Conservation (phyloP, 1,284 basidiomycete species). For the Ustilago curta region DNA sequence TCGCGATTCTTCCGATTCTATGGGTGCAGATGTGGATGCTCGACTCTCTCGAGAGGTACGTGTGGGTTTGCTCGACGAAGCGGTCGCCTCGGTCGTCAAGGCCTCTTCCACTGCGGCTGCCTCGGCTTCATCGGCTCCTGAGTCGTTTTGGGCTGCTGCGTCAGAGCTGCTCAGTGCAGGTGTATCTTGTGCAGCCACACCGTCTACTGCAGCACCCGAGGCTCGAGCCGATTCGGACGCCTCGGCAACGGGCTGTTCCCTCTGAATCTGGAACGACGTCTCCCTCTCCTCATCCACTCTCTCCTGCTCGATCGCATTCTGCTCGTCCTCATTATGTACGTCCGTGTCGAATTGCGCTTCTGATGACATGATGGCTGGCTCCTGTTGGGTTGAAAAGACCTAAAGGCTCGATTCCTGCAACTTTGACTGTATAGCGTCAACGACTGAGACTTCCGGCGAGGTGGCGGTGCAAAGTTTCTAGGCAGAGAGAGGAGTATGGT, state of each 20-base stretch:
- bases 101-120: constrained; percentile 16
- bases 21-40: constrained; percentile 7
- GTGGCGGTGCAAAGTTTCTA: neutral
- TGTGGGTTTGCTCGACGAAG: constrained; percentile 12
- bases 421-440: neutral
- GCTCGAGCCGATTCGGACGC: neutral
- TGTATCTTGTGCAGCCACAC: neutral
- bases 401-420: neutral
- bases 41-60: constrained; percentile 20
- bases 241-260: constrained; percentile 14
- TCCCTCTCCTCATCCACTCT: constrained; percentile 42
- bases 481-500: neutral
- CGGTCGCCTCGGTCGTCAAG: constrained; percentile 2
- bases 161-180: neutral
- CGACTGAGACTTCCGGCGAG: neutral
- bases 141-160: neutral
- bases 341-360: constrained; percentile 27
- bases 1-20: constrained; percentile 3
- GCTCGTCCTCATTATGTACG: constrained; percentile 35
- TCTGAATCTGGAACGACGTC: constrained; percentile 30
- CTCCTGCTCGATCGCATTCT: constrained; percentile 39
- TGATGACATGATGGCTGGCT: constrained; percentile 30
- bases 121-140: constrained; percentile 12
- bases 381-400: neutral
- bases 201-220: neutral